Conservation (phyloP, 2,329 filamentous ascomycete genomes). For the Beauveria sp. region DNA sequence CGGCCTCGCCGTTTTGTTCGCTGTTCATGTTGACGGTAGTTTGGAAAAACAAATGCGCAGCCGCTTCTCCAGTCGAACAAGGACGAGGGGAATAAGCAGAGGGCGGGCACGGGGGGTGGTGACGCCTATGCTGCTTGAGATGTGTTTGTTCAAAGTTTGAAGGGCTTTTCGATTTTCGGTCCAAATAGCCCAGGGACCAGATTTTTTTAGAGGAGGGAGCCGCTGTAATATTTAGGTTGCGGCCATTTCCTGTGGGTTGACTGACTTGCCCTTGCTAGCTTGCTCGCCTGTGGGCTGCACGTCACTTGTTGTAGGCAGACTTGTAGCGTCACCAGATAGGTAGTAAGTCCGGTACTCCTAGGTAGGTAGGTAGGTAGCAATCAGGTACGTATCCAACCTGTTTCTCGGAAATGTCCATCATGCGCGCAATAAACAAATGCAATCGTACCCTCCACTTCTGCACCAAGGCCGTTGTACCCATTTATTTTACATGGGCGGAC, state of each 20-base stretch:
- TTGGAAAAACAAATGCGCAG: background rate
- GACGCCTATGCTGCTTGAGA: constrained; percentile 7
- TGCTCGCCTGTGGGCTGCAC: no score
- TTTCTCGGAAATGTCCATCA: background rate
- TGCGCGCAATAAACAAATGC: background rate
- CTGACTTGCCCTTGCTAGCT: background rate
- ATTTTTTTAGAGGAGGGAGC: constrained; percentile 7
- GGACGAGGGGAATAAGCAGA: constrained; percentile 3
- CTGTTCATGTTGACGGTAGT: constrained; percentile 12
- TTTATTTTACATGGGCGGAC: background rate
- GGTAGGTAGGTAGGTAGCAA: no score
- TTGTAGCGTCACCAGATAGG: no score
- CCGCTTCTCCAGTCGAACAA: constrained; percentile 3
- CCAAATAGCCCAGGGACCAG: background rate
- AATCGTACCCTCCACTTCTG: background rate
- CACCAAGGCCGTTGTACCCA: background rate
- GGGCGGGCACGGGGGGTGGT: constrained; percentile 2
- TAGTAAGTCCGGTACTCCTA: no score
- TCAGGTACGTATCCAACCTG: background rate
- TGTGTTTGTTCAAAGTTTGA: constrained; percentile 9
- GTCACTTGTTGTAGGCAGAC: no score
- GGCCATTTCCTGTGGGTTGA: background rate
- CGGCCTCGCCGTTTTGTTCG: constrained; percentile 12
- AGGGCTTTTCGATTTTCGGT: constrained; percentile 2
- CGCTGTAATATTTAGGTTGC: background rate